Evolutionary conservation across 1,284 basidiomycete species (phyloP), one percentile per base, ranked within the genome.

Genomic region (Dichomitus squalens): DNA sequence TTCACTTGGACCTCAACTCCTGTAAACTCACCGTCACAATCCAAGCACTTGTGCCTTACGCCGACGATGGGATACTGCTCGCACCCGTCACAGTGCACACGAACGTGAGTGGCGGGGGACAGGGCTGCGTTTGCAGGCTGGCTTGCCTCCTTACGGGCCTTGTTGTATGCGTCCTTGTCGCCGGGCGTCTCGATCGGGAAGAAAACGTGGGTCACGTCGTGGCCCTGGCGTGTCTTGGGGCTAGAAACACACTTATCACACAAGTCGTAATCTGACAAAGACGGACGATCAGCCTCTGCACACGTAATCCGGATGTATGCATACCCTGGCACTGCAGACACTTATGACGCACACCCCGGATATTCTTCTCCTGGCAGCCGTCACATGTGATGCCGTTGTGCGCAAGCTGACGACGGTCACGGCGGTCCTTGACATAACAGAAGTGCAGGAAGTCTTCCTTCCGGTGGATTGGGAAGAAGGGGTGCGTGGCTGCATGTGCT

Each of bases 251-350:
- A 92, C 1, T 61, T 7, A 0, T 81, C 78, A 69, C 90, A 92
- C 41, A 91, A 73, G 69, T 92, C 90, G 67, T 83, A 92, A 69
- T 66, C 64, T 66, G 31, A 0, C 16, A 7, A 5, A 18, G 5
- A 36, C 12, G 9, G 1, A 7, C 23, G 20, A 50, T 34, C 16
- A 55, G 33, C 27, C 29, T 23, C 16, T 18, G 21, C 9, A 5
- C 4, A 9, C 0, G 31, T 33, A 25, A 4, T 7, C 18, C 14
- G 31, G 2, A 25, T 20, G 6, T 2, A 3, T 5, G 39, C 57
- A 20, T 67, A 88, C 87, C 77, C 47, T 75, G 73, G 68, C 88
- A 91, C 64, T 89, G 86, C 18, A 90, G 68, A 64, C 88, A 91
- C 68, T 90, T 91, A 68, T 88, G 84, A 49, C 90, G 78, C 58